phyloP scores from a whole-genome alignment of 2,329 filamentous ascomycete species.

The Pseudogymnoascus sp. region DNA sequence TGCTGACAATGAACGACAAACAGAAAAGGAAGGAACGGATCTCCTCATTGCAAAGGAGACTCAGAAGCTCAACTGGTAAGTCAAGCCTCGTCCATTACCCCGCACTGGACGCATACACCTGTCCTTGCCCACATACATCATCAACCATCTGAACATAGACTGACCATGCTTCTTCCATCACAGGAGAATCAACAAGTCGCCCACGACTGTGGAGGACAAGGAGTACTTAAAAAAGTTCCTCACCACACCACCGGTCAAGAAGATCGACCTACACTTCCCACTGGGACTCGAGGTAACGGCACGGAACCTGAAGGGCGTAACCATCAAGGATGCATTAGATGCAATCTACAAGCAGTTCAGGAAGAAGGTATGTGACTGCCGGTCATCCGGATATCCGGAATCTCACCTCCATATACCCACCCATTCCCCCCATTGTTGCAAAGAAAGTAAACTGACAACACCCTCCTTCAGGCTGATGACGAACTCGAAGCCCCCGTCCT shows the following conservation, averaged over 20 bases:
- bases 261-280: conserved; percentile 88
- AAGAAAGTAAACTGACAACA: conserved; percentile 17
- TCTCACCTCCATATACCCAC: conserved; percentile 3
- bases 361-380: conserved; percentile 65
- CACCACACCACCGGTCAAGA: conserved; percentile 77
- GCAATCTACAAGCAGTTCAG: conserved; percentile 95
- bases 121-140: neutral
- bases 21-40: conserved; percentile 67
- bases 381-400: conserved; percentile 7
- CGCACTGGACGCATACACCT: neutral
- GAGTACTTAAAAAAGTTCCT: conserved; percentile 75
- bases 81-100: neutral
- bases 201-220: conserved; percentile 70
- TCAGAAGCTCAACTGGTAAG: conserved; percentile 78
- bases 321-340: conserved; percentile 92
- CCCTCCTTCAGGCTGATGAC: conserved; percentile 64
- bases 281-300: conserved; percentile 81
- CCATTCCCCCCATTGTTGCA: neutral
- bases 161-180: neutral
- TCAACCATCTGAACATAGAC: neutral
- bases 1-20: conserved; percentile 13
- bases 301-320: conserved; percentile 87
- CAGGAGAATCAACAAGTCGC: conserved; percentile 92
- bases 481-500: conserved; percentile 83
- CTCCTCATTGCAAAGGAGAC: conserved; percentile 73